A percentile compares a stretch with the other conserved stretches of the same genome.
Conservation (phyloP, 202 grass and related monocot species). For the Musa balbisiana region DNA sequence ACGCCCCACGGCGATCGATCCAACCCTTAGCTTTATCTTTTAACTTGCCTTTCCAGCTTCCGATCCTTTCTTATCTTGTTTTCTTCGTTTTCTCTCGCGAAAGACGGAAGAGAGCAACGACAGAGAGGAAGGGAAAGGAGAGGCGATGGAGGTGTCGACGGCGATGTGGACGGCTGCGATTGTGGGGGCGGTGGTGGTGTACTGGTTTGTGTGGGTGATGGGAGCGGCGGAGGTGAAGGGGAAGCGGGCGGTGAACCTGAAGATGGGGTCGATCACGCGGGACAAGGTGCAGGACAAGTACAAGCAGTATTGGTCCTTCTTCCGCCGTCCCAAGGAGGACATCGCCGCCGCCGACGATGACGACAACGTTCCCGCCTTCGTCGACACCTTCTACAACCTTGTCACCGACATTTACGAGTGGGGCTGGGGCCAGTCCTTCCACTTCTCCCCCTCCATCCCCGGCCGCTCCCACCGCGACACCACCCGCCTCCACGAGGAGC, state of each 20-base stretch:
- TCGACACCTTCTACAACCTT: constrained; percentile 99
- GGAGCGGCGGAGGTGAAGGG: constrained; percentile 81
- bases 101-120: not conserved
- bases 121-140: not conserved
- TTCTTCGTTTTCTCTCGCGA: too few species aligned
- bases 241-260: constrained; percentile 88
- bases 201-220: constrained; percentile 44
- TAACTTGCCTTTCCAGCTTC: too few species aligned
- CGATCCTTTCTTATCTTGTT: too few species aligned
- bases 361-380: constrained; percentile 83
- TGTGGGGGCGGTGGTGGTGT: constrained; percentile 36
- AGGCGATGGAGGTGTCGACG: constrained; percentile 60
- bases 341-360: constrained; percentile 35
- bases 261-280: constrained; percentile 84
- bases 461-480: constrained; percentile 78
- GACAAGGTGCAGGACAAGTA: constrained; percentile 96
- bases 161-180: not conserved
- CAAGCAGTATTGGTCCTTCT: constrained; percentile 99
- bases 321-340: constrained; percentile 82
- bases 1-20: too few species aligned
- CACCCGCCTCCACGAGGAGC: constrained; percentile 85
- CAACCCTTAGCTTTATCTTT: too few species aligned
- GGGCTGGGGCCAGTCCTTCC: constrained; percentile 98
- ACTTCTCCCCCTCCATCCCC: constrained; percentile 71
- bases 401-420: constrained; percentile 99